Percentiles rank a stretch among this genome's conserved stretches.
Conservation (phyloP, 2,329 filamentous ascomycete species). For the Fusarium lyarnte region DNA sequence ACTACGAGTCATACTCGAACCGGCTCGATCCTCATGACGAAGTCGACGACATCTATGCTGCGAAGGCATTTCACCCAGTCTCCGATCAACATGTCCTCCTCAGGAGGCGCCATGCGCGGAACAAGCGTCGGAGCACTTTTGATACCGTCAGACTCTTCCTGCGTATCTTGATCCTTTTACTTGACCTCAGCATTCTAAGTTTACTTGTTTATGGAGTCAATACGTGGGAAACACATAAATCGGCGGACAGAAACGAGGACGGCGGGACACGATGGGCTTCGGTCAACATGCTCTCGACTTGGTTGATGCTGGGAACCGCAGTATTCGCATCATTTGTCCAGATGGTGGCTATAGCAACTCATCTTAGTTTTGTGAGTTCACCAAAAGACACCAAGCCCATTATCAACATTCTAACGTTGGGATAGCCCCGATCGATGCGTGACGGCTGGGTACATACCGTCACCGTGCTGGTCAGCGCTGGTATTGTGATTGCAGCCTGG, state of each 20-base stretch:
- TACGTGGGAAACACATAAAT: background rate
- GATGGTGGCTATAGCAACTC: background rate
- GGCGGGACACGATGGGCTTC: background rate
- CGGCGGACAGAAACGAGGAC: background rate
- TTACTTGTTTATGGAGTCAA: background rate
- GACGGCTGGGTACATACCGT: background rate
- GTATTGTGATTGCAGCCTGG: background rate
- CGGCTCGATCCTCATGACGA: conserved; percentile 10
- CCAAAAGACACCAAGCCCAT: fast-evolving
- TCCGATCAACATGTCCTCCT: background rate
- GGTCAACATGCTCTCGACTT: conserved; percentile 1
- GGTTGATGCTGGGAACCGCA: conserved; percentile 5
- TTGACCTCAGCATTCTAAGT: conserved; percentile 8
- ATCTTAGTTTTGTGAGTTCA: background rate
- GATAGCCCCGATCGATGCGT: background rate
- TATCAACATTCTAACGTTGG: background rate
- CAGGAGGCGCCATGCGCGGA: background rate
- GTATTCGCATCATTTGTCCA: background rate
- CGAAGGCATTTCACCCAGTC: background rate
- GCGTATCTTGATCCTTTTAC: background rate
- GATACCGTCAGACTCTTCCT: background rate
- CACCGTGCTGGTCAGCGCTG: background rate
- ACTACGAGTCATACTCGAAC: conserved; percentile 14
- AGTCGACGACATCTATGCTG: background rate
- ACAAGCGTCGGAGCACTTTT: background rate